Evolutionary conservation across 2,329 filamentous ascomycete species (phyloP).

Genomic region (Aspergillus texensis): DNA sequence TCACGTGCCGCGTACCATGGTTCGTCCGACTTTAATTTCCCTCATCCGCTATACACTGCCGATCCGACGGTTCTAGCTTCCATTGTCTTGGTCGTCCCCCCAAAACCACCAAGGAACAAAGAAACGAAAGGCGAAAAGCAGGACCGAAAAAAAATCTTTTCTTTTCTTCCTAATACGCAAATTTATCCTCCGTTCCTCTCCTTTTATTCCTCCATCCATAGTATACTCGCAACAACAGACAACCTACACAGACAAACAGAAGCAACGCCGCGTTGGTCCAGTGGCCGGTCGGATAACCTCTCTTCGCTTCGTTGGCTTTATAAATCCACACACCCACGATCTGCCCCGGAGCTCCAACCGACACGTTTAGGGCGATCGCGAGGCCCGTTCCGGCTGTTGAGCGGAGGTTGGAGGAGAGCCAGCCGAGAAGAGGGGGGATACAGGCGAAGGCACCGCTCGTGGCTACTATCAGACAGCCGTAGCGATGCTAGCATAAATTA

Average conservation of each 20-base stretch:
- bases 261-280: conserved; percentile 66
- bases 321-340: conserved; percentile 77
- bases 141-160: background rate
- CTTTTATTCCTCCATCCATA: conserved; percentile 54
- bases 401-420: conserved; percentile 69
- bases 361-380: conserved; percentile 71
- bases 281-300: conserved; percentile 70
- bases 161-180: conserved; percentile 27
- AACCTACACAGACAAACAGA: conserved; percentile 60
- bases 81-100: background rate
- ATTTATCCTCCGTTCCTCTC: conserved; percentile 24
- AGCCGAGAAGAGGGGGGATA: conserved; percentile 71
- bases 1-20: conserved; percentile 26
- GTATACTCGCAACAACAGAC: conserved; percentile 57
- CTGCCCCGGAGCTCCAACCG: conserved; percentile 68
- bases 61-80: background rate
- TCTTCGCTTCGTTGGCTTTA: conserved; percentile 61
- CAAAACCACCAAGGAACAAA: background rate
- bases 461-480: conserved; percentile 70
- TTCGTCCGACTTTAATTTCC: conserved; percentile 14
- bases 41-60: conserved; percentile 4
- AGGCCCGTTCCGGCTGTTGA: conserved; percentile 67
- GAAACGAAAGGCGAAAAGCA: background rate
- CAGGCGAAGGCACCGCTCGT: conserved; percentile 68
- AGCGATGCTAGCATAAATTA: conserved; percentile 50